A percentile compares a stretch with the other conserved stretches of the same genome.
phyloP scores from a whole-genome alignment of 371 early-diverging fungal genomes.

The Mucor mucedo region DNA sequence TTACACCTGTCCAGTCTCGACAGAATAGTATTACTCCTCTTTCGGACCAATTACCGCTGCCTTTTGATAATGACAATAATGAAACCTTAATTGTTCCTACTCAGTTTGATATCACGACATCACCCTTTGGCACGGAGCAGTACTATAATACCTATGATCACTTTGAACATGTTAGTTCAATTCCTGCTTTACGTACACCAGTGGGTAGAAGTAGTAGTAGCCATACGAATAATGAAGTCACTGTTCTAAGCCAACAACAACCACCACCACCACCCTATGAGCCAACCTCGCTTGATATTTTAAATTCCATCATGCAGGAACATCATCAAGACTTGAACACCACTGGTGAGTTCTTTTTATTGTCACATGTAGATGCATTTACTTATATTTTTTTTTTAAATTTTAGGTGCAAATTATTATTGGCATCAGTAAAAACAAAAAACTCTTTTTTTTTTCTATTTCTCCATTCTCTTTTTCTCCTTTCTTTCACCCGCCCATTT shows the following conservation, averaged over 20 bases:
- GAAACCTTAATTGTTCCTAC: not conserved
- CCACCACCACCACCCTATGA: slow-evolving; percentile 1
- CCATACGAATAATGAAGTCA: not conserved
- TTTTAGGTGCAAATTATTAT: slow-evolving; percentile 2
- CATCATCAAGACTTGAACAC: not conserved
- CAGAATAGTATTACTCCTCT: slow-evolving; percentile 11
- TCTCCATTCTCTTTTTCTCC: not conserved
- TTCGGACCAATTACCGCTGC: not conserved
- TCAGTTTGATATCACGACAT: slow-evolving; percentile 10
- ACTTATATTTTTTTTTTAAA: not conserved
- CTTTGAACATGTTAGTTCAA: slow-evolving; percentile 11
- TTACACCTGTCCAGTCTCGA: slow-evolving; percentile 7
- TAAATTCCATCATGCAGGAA: slow-evolving; percentile 17
- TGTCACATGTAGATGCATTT: not conserved
- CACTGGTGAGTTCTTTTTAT: slow-evolving; percentile 5
- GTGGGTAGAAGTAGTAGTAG: slow-evolving; percentile 2
- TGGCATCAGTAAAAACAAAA: slow-evolving; percentile 3
- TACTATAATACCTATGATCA: slow-evolving; percentile 13
- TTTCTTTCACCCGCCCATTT: not conserved
- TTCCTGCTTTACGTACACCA: slow-evolving; percentile 24
- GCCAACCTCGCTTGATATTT: slow-evolving; percentile 8
- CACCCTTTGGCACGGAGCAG: slow-evolving; percentile 18
- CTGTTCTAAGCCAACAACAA: not conserved
- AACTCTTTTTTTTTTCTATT: not conserved
- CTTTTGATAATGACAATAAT: not conserved